Conservation (phyloP, 2,329 filamentous ascomycete genomes). For the Calonectria montana region DNA sequence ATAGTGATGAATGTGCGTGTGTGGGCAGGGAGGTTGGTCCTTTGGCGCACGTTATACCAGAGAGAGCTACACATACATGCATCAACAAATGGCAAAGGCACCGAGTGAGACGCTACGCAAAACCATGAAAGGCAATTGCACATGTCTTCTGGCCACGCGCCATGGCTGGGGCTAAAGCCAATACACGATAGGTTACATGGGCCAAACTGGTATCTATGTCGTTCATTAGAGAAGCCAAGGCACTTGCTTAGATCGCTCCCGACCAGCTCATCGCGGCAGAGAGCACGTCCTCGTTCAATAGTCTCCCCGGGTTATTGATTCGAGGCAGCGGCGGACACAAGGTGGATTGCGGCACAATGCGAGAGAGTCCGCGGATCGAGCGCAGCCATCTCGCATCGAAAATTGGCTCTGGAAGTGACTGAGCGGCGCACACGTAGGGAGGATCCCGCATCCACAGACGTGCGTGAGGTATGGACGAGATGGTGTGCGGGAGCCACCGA, state of each 20-base stretch:
- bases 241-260: conserved; percentile 2
- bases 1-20: neutral
- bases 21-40: neutral
- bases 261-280: neutral
- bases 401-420: conserved; percentile 7
- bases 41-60: neutral
- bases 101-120: neutral
- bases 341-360: neutral
- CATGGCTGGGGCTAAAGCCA: neutral
- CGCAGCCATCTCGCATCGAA: conserved; percentile 10
- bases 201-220: neutral
- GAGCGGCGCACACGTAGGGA: neutral
- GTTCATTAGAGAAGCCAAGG: conserved; percentile 5
- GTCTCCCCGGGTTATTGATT: neutral
- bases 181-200: neutral
- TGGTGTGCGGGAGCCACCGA: conserved; percentile 47
- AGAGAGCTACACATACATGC: neutral
- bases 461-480: conserved; percentile 27
- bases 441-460: conserved; percentile 1
- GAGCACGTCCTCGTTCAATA: neutral
- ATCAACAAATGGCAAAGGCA: neutral
- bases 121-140: neutral
- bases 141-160: neutral
- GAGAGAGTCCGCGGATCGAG: conserved; percentile 1
- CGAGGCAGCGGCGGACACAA: neutral